A percentile compares a stretch with the other conserved stretches of the same genome.
These are phyloP conservation scores for Talaromyces sp. DNA, from an alignment of 2,329 filamentous ascomycete species.

Conservation along the genomic window DNA sequence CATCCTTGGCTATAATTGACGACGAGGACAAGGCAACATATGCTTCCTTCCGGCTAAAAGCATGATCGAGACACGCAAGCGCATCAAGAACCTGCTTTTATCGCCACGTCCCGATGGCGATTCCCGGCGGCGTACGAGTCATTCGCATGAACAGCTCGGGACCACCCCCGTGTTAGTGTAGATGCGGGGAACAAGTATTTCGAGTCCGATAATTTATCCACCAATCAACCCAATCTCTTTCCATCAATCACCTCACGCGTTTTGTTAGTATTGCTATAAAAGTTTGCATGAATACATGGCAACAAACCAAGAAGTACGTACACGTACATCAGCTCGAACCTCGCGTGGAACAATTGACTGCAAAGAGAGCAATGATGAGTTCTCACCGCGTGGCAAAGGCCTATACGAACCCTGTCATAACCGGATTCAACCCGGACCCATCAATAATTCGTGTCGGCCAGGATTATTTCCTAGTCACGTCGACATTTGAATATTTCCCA, in stretches of 20 bases:
- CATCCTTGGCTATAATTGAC: not conserved
- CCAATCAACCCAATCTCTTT: not conserved
- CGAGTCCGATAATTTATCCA: slow-evolving; percentile 3
- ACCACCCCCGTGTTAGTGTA: not conserved
- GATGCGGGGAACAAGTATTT: not conserved
- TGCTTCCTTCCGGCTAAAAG: not conserved
- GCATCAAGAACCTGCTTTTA: not conserved
- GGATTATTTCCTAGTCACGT: slow-evolving; percentile 45
- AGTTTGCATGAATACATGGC: not conserved
- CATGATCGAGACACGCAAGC: not conserved
- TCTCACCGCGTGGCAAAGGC: not conserved
- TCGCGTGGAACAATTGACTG: not conserved
- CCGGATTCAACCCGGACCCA: slow-evolving; percentile 47
- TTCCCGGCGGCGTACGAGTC: not conserved
- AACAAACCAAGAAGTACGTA: not conserved
- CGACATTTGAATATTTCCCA: slow-evolving; percentile 46
- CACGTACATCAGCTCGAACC: not conserved
- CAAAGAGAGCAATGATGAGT: not conserved
- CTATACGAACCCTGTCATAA: slow-evolving; percentile 41
- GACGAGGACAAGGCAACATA: not conserved
- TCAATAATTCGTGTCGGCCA: slow-evolving; percentile 42
- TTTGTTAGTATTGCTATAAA: not conserved
- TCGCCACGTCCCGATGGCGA: not conserved
- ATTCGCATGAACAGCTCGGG: not conserved
- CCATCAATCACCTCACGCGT: not conserved